A percentile compares a stretch with the other conserved stretches of the same genome.
Conservation (phyloP, 768 basidiomycete species). For the Hericium alpestre region DNA sequence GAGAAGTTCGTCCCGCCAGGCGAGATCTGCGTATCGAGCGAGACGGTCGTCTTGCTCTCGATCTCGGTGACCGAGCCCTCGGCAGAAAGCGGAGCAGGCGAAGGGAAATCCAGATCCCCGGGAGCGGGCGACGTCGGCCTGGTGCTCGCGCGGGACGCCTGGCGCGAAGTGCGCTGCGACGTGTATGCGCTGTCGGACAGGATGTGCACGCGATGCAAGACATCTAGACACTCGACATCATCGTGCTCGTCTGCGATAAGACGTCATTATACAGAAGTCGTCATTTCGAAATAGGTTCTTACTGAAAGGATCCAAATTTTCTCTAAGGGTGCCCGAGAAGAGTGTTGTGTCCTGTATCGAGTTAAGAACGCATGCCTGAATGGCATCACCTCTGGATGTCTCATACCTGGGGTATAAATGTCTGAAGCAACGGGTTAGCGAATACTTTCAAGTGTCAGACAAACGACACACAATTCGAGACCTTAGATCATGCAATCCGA, state of each 20-base stretch:
- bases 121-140: slow-evolving; percentile 27
- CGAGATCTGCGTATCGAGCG: slow-evolving; percentile 71
- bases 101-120: slow-evolving; percentile 26
- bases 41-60: slow-evolving; percentile 46
- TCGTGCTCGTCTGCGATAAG: slow-evolving; percentile 50
- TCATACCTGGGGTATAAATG: slow-evolving; percentile 50
- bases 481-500: slow-evolving; percentile 78
- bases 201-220: slow-evolving; percentile 73
- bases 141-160: slow-evolving; percentile 37
- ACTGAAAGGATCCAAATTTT: slow-evolving; percentile 69
- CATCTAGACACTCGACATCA: slow-evolving; percentile 73
- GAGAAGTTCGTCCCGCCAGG: slow-evolving; percentile 87
- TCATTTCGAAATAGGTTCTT: slow-evolving; percentile 6
- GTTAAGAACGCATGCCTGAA: not conserved
- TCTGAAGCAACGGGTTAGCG: slow-evolving; percentile 28
- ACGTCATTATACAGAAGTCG: not conserved
- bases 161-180: slow-evolving; percentile 41
- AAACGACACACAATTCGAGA: slow-evolving; percentile 48
- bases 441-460: not conserved
- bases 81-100: slow-evolving; percentile 31
- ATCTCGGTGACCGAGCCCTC: slow-evolving; percentile 33
- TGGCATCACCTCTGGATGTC: not conserved
- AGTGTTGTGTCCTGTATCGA: slow-evolving; percentile 44
- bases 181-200: slow-evolving; percentile 37
- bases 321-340: slow-evolving; percentile 71